These are phyloP conservation scores for Macrophomina tecta DNA, from an alignment of 2,329 filamentous ascomycete species.

Conservation along the genomic window DNA sequence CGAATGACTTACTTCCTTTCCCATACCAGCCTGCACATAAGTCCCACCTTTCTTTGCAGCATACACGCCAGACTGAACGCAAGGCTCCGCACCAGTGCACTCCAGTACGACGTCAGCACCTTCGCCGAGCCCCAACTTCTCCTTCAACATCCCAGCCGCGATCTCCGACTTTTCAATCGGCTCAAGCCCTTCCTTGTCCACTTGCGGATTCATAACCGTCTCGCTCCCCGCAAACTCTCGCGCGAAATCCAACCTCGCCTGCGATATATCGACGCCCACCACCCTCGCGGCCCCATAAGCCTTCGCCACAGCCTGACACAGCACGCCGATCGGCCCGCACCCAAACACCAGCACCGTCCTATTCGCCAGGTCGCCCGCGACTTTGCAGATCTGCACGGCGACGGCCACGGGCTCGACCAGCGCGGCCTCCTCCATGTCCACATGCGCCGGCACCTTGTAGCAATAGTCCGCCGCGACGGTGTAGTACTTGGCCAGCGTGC, in stretches of 20 bases:
- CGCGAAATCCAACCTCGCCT: conserved; percentile 35
- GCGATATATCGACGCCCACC: conserved; percentile 33
- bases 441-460: conserved; percentile 36
- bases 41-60: conserved; percentile 32
- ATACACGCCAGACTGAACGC: conserved; percentile 34
- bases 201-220: conserved; percentile 28
- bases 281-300: conserved; percentile 35
- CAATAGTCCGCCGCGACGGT: conserved; percentile 36
- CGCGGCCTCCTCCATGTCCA: conserved; percentile 36
- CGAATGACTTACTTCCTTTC: conserved; percentile 30
- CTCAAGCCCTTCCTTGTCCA: conserved; percentile 24
- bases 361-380: conserved; percentile 31
- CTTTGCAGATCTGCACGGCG: conserved; percentile 36
- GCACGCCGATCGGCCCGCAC: conserved; percentile 36
- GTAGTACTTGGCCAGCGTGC: conserved; percentile 38
- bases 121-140: conserved; percentile 31
- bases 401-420: conserved; percentile 38
- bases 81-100: conserved; percentile 35
- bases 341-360: conserved; percentile 34
- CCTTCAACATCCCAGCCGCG: conserved; percentile 30
- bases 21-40: conserved; percentile 37
- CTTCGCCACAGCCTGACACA: conserved; percentile 35
- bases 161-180: conserved; percentile 30
- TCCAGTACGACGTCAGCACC: conserved; percentile 36
- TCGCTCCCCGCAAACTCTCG: conserved; percentile 33